Evolutionary conservation across 345 rosid genomes (phyloP), one percentile per base, ranked within the genome.

Genomic region (Aethionema arabicum): DNA sequence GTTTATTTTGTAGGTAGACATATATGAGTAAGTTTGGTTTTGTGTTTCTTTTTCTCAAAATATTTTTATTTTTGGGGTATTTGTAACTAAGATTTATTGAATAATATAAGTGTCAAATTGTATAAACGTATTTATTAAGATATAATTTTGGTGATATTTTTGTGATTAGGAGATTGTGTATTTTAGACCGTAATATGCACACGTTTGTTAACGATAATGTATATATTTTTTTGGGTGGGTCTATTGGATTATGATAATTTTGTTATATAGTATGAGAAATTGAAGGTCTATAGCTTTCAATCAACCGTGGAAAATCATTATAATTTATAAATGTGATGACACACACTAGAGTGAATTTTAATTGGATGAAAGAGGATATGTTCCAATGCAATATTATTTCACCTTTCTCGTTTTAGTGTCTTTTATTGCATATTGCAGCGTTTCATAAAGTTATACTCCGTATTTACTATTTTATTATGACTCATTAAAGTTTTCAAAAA

Each of bases 321-420:
- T 21, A n/a, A n/a, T n/a, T n/a, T n/a, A 7, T 21, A 21, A 21
- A 21, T 21, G 27, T 21, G 48, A 46, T 38, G 50, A 52, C 68
- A 61, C 46, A 6, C 27, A 2, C 2, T 21, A 42, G 21, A 30
- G 60, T 57, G 45, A 51, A 43, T 6, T 44, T 64, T 57, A 59
- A 51, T 64, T 70, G 70, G 70, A 50, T 49, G 30, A 42, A 70
- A 35, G 41, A 48, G 51, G 69, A 63, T 70, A 42, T 33, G 64
- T 29, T 56, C 74, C 27, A 63, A 63, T 48, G 0, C 68, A 56
- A 42, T 69, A 45, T 61, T 53, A 21, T 21, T 21, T 2, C 11
- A 60, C 13, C 51, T 52, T 59, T 59, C 44, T 35, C 30, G 53
- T 68, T 14, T 56, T 0, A 57, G 1, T 35, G 8, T 40, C 37